Evolutionary conservation across 305 asterid species (phyloP).

Genomic region (Fraxinus paxiana): DNA sequence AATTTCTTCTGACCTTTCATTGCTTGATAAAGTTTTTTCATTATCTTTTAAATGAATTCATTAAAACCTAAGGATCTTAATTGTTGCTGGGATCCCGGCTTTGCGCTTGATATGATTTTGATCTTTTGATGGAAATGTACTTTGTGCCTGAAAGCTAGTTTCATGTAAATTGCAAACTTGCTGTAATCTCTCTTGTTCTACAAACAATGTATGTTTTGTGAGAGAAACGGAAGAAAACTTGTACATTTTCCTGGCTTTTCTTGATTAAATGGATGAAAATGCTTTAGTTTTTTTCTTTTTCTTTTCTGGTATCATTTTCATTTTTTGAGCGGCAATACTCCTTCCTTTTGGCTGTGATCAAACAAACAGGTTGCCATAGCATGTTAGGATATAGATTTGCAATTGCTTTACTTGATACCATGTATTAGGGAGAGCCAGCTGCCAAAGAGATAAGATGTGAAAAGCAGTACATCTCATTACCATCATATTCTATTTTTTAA

Average conservation of each 20-base stretch:
- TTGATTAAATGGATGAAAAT: conserved; percentile 12
- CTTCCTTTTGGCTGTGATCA: conserved; percentile 2
- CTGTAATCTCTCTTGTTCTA: neutral
- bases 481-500: neutral
- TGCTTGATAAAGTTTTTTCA: conserved; percentile 6
- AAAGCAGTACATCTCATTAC: conserved; percentile 5
- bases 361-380: neutral
- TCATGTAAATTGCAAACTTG: conserved; percentile 2
- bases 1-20: conserved; percentile 12
- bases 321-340: neutral
- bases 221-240: neutral
- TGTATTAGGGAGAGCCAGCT: conserved; percentile 15
- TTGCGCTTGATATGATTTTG: conserved; percentile 9
- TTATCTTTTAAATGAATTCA: neutral
- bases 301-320: conserved; percentile 14
- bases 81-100: conserved; percentile 9
- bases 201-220: conserved; percentile 4
- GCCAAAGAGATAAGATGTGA: conserved; percentile 16
- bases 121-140: conserved; percentile 12
- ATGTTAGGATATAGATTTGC: conserved; percentile 14
- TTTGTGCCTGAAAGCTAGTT: conserved; percentile 10
- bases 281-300: neutral
- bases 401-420: conserved; percentile 16
- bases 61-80: neutral
- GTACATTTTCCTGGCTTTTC: neutral